A percentile compares a stretch with the other conserved stretches of the same genome.
phyloP scores from a whole-genome alignment of 2,329 filamentous ascomycete genomes.

The Claviceps maximensis region DNA sequence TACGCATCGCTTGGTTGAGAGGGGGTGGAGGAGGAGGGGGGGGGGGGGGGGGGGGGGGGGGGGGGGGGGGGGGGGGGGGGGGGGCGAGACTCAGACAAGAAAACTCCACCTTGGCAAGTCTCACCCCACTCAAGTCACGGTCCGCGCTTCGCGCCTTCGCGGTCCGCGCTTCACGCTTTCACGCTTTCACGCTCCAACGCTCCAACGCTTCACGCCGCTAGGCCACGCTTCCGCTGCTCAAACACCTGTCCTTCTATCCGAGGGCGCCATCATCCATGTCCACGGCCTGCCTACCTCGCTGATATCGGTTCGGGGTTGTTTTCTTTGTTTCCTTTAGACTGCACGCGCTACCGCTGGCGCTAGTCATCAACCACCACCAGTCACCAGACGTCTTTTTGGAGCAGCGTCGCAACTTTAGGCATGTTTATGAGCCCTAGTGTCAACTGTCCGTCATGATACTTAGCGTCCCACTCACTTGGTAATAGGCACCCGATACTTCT shows the following conservation, averaged over 20 bases:
- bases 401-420: no score
- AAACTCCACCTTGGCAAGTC: neutral
- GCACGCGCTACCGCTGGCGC: no score
- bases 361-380: no score
- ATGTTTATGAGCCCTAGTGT: no score
- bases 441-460: neutral
- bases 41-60: neutral
- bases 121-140: neutral
- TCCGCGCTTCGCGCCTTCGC: neutral
- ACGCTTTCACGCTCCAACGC: neutral
- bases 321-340: no score
- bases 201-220: neutral
- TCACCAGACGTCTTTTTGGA: no score
- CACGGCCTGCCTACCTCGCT: neutral
- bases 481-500: neutral
- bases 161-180: neutral
- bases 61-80: neutral
- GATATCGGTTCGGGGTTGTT: neutral
- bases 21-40: neutral
- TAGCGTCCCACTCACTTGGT: neutral
- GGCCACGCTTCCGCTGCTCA: neutral
- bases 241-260: neutral
- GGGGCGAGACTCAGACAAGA: neutral
- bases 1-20: no score
- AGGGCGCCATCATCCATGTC: neutral